Conservation (phyloP, 202 grass and related monocot genomes). For the Alloteropsis angusta region DNA sequence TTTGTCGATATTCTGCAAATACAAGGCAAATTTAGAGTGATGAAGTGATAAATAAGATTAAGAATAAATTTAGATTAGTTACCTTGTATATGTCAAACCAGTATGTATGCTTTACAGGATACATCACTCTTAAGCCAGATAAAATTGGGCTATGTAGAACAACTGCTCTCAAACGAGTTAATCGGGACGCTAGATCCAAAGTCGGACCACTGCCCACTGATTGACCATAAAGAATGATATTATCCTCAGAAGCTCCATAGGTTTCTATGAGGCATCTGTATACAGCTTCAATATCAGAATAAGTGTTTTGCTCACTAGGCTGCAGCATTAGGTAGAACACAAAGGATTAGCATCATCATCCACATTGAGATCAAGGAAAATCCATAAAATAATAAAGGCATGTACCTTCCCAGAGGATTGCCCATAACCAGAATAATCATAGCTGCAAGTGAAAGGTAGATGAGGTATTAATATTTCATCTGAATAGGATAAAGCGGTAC, state of each 20-base stretch:
- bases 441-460: constrained; percentile 31
- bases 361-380: not conserved
- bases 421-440: constrained; percentile 83
- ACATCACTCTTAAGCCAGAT: constrained; percentile 83
- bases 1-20: constrained; percentile 74
- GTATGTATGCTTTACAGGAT: constrained; percentile 79
- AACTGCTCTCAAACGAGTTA: constrained; percentile 56
- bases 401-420: constrained; percentile 71
- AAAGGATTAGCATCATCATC: constrained; percentile 1
- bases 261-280: constrained; percentile 78
- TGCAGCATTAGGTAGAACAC: constrained; percentile 31
- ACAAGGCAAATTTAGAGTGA: constrained; percentile 23
- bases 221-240: constrained; percentile 81
- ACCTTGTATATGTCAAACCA: constrained; percentile 96
- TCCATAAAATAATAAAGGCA: not conserved
- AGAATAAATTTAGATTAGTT: constrained; percentile 9
- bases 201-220: constrained; percentile 82
- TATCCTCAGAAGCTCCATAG: constrained; percentile 59
- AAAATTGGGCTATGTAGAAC: constrained; percentile 86
- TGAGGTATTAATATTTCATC: constrained; percentile 1
- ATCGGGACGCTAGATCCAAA: constrained; percentile 60
- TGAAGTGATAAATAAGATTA: constrained; percentile 7
- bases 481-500: not conserved
- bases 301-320: constrained; percentile 79
- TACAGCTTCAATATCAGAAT: constrained; percentile 73